These are phyloP conservation scores for Bryoerythrophyllum caledonicum DNA, from an alignment of 225 moss, liverwort and hornwort species.

Conservation along the genomic window DNA sequence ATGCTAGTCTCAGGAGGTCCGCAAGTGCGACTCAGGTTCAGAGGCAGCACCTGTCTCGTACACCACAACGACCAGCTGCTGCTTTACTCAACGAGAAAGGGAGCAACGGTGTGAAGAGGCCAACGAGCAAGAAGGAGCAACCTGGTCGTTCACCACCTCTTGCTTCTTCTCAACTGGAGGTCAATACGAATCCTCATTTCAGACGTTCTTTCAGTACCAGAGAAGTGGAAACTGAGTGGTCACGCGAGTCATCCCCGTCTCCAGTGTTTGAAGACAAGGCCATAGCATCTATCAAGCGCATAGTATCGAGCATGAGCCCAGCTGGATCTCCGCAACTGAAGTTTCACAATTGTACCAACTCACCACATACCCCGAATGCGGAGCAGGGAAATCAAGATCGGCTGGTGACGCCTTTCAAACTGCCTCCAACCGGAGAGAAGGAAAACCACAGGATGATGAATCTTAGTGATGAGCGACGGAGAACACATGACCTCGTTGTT, in stretches of 20 bases:
- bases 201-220: slow-evolving; percentile 35
- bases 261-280: slow-evolving; percentile 53
- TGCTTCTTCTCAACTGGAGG: slow-evolving; percentile 34
- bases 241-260: slow-evolving; percentile 45
- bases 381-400: slow-evolving; percentile 41
- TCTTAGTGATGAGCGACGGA: slow-evolving; percentile 40
- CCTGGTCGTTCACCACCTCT: slow-evolving; percentile 49
- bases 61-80: slow-evolving; percentile 21
- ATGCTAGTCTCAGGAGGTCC: slow-evolving; percentile 35
- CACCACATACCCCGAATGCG: slow-evolving; percentile 26
- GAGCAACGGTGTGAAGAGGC: slow-evolving; percentile 18
- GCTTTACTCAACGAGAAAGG: slow-evolving; percentile 24
- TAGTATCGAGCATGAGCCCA: slow-evolving; percentile 39
- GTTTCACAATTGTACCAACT: slow-evolving; percentile 31
- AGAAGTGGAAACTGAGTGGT: slow-evolving; percentile 36
- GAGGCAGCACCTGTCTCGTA: slow-evolving; percentile 25
- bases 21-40: slow-evolving; percentile 42
- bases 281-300: slow-evolving; percentile 51
- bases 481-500: slow-evolving; percentile 54
- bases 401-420: slow-evolving; percentile 43
- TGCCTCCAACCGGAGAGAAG: slow-evolving; percentile 44
- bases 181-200: slow-evolving; percentile 22
- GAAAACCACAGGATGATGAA: slow-evolving; percentile 32
- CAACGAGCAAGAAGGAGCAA: slow-evolving; percentile 37
- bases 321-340: slow-evolving; percentile 39